Conservation (phyloP, 306 rosid species). For the Cucurbita argyrosperma region DNA sequence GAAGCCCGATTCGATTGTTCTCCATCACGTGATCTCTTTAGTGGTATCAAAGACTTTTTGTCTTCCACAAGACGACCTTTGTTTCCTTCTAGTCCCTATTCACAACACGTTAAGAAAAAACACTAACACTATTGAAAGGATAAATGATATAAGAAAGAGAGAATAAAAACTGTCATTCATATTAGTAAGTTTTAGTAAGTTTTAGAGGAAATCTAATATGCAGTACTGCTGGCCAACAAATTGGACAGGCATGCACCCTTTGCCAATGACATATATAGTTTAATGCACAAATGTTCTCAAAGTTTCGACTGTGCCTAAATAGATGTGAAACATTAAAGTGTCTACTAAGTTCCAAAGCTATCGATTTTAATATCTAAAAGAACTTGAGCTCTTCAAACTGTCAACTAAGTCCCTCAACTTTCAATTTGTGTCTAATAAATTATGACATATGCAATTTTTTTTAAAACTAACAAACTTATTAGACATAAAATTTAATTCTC, state of each 20-base stretch:
- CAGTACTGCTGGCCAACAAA: neutral
- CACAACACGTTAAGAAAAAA: neutral
- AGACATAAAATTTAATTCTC: no score
- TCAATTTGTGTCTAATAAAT: no score
- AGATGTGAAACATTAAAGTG: neutral
- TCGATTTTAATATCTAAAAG: neutral
- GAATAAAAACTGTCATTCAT: neutral
- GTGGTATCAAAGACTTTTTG: neutral
- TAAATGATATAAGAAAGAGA: neutral
- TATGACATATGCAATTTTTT: no score
- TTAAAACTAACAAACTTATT: no score
- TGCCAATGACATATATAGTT: neutral
- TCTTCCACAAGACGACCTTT: neutral
- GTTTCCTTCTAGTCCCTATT: neutral
- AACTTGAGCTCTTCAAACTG: neutral
- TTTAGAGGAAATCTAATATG: neutral
- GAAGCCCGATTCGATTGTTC: neutral
- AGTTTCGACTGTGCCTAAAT: neutral
- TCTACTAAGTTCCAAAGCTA: neutral
- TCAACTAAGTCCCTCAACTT: neutral
- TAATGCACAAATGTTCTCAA: neutral
- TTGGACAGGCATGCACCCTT: neutral
- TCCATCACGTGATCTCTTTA: neutral
- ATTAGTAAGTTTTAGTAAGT: neutral
- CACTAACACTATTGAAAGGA: neutral